Evolutionary conservation across 2,329 filamentous ascomycete species (phyloP), one percentile per base, ranked within the genome.

Genomic region (Penicillium sp.): DNA sequence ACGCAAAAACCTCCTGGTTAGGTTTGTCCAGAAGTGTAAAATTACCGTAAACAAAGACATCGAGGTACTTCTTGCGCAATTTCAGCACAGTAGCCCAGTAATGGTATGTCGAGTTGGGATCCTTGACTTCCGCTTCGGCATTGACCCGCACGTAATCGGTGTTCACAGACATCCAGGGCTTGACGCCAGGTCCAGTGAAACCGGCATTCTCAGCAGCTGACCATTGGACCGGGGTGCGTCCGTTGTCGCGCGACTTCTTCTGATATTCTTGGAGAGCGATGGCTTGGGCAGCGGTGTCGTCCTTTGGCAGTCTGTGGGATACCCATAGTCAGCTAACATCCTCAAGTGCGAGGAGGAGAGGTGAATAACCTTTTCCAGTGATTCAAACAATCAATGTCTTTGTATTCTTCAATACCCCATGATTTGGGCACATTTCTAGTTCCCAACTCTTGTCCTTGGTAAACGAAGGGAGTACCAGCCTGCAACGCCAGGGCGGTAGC

Each of bases 151-250:
- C 63, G 63, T 81, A 83, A 61, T 81, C 77, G 49, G 83, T 78
- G 61, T 87, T 82, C 34, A 82, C 77, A 13, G 77, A 75, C 78
- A 88, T 88, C 85, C 85, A 89, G 2, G 84, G 82, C 47, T 72
- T 74, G 4, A 63, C 64, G 8, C 67, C 69, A 1, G 68, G 68
- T 2, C 70, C 70, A 0, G 82, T 82, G 69, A 88, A 89, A 10
- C 85, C 85, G 0, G 74, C 83, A 52, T 87, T 77, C 0, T 69
- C 61, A 1, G 68, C 71, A n/a, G 66, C 61, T 53, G 81, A 75
- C 85, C 85, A 89, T 61, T 87, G 84, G 66, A 89, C 82, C 0
- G 85, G 85, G 0, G 82, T 81, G 40, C 85, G 76, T 7, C 80
- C 81, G 64, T 89, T 85, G 65, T 89, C 85, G 21, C 85, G 65